Evolutionary conservation across 768 basidiomycete genomes (phyloP), one percentile per base, ranked within the genome.

Genomic region (Pulveroboletus frians): DNA sequence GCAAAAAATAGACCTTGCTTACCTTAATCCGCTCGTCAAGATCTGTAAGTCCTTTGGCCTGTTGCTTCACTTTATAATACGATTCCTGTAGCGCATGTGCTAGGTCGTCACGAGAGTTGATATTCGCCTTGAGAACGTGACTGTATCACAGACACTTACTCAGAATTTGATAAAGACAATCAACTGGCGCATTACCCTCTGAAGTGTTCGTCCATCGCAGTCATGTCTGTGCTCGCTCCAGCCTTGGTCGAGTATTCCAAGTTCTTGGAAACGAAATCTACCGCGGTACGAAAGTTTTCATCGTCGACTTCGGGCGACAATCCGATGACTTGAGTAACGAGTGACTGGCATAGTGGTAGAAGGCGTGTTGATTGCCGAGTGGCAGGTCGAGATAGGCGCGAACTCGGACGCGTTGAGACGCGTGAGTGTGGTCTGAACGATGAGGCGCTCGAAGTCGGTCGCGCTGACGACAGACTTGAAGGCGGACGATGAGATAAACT

Each of bases 11-110:
- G 27, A 21, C 35, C 21, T 20, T 18, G 50, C 51, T 60, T 54
- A 82, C 85, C 60, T 81, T 81, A 9, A 89, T 80, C 36, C 78
- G 79, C 32, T 79, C 71, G 58, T 89, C 86, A 20, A 89, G 67
- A 61, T 87, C 84, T 21, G 69, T 74, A 36, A 75, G 71, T 46
- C 74, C 67, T 31, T 70, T 68, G 5, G 78, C 68, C 27, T 75
- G 73, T n/a, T 62, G 53, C 58, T 80, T 84, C 17, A 89, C 70
- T 45, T 68, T 71, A 29, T 58, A 50, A 52, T 80, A 82, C 1
- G 77, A 73, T n/a, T 68, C 67, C 47, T 80, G 69, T 13, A 91
- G 62, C 0, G 85, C 86, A 26, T 76, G 71, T 13, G 80, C 83
- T 4, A 87, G 71, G 13, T 57, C 62, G 58, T 90, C 82, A 42